These are phyloP conservation scores for Rubus parviflorus DNA, from an alignment of 306 rosid species.

Conservation along the genomic window DNA sequence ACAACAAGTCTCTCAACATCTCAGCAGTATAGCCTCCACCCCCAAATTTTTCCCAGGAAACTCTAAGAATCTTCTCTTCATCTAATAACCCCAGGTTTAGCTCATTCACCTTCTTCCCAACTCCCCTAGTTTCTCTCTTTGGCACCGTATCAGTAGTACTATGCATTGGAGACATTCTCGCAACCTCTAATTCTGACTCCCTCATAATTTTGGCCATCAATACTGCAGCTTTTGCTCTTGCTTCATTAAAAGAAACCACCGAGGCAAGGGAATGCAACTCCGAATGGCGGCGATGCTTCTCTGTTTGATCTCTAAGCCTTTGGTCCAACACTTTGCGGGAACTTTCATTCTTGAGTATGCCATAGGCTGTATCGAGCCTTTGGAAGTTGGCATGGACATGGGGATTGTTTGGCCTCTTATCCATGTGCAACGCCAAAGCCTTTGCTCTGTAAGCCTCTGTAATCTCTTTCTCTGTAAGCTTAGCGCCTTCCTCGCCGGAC, in stretches of 20 bases:
- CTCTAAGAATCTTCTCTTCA: slow-evolving; percentile 71
- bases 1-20: slow-evolving; percentile 61
- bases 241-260: slow-evolving; percentile 69
- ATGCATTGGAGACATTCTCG: slow-evolving; percentile 66
- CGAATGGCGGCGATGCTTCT: slow-evolving; percentile 51
- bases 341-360: slow-evolving; percentile 71
- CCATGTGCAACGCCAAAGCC: slow-evolving; percentile 80
- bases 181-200: slow-evolving; percentile 69
- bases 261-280: slow-evolving; percentile 5
- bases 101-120: slow-evolving; percentile 20
- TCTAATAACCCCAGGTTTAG: slow-evolving; percentile 38
- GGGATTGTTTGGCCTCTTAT: slow-evolving; percentile 83
- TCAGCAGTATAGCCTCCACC: slow-evolving; percentile 70
- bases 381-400: slow-evolving; percentile 70
- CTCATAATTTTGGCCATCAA: slow-evolving; percentile 46
- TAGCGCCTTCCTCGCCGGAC: slow-evolving; percentile 75
- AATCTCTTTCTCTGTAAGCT: slow-evolving; percentile 64
- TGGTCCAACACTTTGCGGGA: slow-evolving; percentile 74
- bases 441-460: slow-evolving; percentile 66
- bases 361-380: slow-evolving; percentile 67
- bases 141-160: slow-evolving; percentile 11
- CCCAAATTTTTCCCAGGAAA: slow-evolving; percentile 75
- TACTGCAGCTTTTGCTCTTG: slow-evolving; percentile 65
- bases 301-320: slow-evolving; percentile 62
- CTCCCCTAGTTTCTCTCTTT: not conserved